These are phyloP conservation scores for Wolfiporia cocos DNA, from an alignment of 1,284 basidiomycete species.

Conservation along the genomic window DNA sequence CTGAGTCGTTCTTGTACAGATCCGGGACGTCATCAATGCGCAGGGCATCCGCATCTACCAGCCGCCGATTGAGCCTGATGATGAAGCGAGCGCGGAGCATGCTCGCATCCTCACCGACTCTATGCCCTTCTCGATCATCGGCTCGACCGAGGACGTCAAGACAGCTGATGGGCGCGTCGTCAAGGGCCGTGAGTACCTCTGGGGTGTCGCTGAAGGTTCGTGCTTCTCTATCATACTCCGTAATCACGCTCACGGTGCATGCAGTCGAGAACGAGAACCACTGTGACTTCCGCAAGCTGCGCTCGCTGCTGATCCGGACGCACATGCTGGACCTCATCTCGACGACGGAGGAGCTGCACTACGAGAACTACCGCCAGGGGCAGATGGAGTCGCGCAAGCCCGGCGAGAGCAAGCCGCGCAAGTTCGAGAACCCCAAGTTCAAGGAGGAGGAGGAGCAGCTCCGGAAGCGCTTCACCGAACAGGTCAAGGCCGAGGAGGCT, in stretches of 20 bases:
- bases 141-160: slow-evolving; percentile 91
- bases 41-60: slow-evolving; percentile 95
- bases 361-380: slow-evolving; percentile 96
- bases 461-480: slow-evolving; percentile 97
- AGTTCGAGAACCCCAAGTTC: slow-evolving; percentile 99
- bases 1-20: slow-evolving; percentile 34
- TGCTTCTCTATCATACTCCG: slow-evolving; percentile 7
- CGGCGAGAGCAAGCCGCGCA: slow-evolving; percentile 98
- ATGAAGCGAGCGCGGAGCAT: slow-evolving; percentile 85
- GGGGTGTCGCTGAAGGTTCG: slow-evolving; percentile 96
- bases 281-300: slow-evolving; percentile 98
- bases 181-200: slow-evolving; percentile 98
- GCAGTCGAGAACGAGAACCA: slow-evolving; percentile 97
- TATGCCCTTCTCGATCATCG: slow-evolving; percentile 99
- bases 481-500: slow-evolving; percentile 98
- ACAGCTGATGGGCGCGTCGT: slow-evolving; percentile 90
- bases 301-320: slow-evolving; percentile 92
- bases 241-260: slow-evolving; percentile 2
- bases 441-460: slow-evolving; percentile 98
- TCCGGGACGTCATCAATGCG: slow-evolving; percentile 86
- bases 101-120: slow-evolving; percentile 83
- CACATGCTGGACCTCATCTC: slow-evolving; percentile 98
- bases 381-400: slow-evolving; percentile 99
- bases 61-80: slow-evolving; percentile 89
- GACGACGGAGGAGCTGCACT: slow-evolving; percentile 94